Evolutionary conservation across 169 alveolate species (phyloP).

Genomic region (Plasmodium blacklocki): DNA sequence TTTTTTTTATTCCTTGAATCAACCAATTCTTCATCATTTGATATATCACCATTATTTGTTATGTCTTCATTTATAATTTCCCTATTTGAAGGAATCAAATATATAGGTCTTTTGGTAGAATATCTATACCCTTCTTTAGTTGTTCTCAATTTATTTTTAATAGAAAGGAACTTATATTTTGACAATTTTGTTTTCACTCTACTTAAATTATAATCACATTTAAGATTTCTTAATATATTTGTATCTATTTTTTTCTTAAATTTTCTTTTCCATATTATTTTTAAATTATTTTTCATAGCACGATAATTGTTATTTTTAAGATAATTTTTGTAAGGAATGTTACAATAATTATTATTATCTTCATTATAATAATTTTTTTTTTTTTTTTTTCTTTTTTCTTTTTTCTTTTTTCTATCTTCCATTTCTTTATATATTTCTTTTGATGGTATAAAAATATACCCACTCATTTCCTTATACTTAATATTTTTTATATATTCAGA

Average conservation of each 20-base stretch:
- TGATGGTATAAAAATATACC: conserved; percentile 60
- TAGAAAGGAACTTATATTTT: conserved; percentile 12
- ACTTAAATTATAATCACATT: neutral
- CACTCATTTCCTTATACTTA: conserved; percentile 5
- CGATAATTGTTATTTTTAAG: too few species aligned
- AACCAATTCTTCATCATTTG: conserved; percentile 18
- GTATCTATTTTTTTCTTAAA: conserved; percentile 2
- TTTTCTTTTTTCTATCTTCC: neutral
- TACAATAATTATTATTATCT: neutral
- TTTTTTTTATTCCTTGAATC: neutral
- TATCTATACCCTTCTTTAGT: conserved; percentile 6
- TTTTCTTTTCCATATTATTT: neutral
- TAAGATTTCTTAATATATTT: neutral
- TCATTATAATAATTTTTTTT: neutral
- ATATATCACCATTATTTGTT: neutral
- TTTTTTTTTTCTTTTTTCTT: neutral
- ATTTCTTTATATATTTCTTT: conserved; percentile 4
- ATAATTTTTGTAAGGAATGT: too few species aligned
- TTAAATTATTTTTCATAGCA: too few species aligned
- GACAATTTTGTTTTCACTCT: conserved; percentile 6
- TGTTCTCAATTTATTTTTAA: conserved; percentile 18
- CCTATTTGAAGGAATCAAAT: neutral
- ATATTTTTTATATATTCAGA: neutral
- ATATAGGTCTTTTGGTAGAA: conserved; percentile 9
- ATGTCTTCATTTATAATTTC: neutral